A percentile compares a stretch with the other conserved stretches of the same genome.
Conservation (phyloP, 345 rosid species). For the Cardamine chenopodiifolia region DNA sequence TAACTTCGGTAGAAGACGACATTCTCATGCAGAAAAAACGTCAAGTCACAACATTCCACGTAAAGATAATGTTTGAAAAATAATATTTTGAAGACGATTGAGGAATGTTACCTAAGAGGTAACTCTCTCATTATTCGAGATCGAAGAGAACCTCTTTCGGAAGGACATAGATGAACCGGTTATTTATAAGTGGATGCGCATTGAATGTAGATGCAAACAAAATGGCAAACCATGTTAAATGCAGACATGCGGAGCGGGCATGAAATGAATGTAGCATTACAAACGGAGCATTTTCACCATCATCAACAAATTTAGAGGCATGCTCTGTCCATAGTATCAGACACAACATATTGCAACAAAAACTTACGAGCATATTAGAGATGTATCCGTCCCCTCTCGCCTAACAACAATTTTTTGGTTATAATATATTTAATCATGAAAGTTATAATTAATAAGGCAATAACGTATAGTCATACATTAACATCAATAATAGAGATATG, state of each 20-base stretch:
- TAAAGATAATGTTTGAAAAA: too few species aligned
- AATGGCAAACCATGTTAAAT: not conserved
- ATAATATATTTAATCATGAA: too few species aligned
- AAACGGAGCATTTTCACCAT: not conserved
- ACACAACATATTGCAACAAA: not conserved
- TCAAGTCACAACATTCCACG: too few species aligned
- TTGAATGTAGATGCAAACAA: not conserved
- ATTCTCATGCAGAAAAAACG: too few species aligned
- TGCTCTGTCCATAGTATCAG: not conserved
- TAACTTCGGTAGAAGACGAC: too few species aligned
- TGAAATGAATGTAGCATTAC: not conserved
- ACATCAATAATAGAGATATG: too few species aligned
- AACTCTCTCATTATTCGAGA: not conserved
- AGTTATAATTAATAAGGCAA: too few species aligned
- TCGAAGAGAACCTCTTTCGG: not conserved
- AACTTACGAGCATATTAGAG: not conserved
- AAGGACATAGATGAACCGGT: not conserved
- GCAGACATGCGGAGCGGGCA: not conserved
- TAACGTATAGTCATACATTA: too few species aligned
- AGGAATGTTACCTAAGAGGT: not conserved
- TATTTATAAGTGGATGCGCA: not conserved
- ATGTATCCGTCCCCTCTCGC: not conserved
- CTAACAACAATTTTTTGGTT: not conserved
- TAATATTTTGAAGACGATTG: not conserved
- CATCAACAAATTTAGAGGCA: not conserved